Percentiles rank a stretch among this genome's conserved stretches.
phyloP scores from a whole-genome alignment of 768 basidiomycete species.

The Mycena metata region DNA sequence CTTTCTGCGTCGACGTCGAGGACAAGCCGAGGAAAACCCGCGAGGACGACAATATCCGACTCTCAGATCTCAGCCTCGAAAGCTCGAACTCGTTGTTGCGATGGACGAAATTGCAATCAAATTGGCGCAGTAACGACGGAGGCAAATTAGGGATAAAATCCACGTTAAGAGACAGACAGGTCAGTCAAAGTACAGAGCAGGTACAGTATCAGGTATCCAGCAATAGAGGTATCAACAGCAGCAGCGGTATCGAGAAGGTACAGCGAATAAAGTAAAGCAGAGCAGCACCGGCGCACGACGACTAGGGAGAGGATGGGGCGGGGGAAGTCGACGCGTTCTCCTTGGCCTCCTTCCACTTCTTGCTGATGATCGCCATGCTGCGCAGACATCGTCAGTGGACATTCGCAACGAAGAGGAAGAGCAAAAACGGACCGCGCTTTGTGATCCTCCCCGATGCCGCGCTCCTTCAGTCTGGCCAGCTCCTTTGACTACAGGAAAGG shows the following conservation, averaged over 20 bases:
- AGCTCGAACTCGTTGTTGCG: no score
- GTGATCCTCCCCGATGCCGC: neutral
- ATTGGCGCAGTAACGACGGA: no score
- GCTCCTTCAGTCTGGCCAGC: neutral
- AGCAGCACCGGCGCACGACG: neutral
- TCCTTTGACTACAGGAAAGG: neutral
- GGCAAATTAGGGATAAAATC: no score
- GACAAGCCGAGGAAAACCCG: no score
- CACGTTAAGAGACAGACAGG: no score
- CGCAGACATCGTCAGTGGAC: neutral
- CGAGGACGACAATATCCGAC: no score
- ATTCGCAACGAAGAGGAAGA: neutral
- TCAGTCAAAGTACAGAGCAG: neutral
- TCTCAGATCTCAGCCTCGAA: no score
- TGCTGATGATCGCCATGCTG: neutral
- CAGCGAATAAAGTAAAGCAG: neutral
- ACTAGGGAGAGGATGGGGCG: neutral
- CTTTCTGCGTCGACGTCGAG: no score
- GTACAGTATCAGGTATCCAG: neutral
- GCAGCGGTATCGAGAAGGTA: neutral
- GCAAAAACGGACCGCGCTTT: constrained; percentile 11
- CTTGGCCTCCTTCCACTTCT: neutral
- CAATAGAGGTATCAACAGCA: neutral
- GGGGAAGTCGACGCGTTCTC: no score
- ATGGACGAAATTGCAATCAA: no score